Base-by-base conservation (phyloP, 257 asterid genomes). In the Rauvolfia tetraphylla region DNA sequence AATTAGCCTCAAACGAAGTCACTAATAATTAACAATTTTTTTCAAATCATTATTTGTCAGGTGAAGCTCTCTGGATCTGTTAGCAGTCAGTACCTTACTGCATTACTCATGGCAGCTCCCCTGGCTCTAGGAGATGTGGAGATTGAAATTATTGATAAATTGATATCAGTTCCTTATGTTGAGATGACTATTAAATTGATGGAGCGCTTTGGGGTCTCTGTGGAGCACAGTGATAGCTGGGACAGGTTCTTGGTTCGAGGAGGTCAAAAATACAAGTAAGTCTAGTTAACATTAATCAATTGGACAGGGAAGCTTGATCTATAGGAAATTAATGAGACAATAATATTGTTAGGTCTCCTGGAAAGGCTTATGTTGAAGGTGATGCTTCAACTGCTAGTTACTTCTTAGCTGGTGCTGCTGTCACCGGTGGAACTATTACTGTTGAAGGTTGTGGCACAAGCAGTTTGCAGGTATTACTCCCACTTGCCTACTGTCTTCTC, bases 301-400 rank as follows among this genome's bases (percentile, higher is more conserved):
- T 39, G 58, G 77, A 78, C 80, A 75, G 46, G 68, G 54, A 63
- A 70, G 44, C 56, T 84, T 63, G 29, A 67, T 73, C 46, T 27
- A 6, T 25, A 4, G 33, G 36, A 79, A 76, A 41, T 72, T 58
- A 79, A 34, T 82, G 69, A 10, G 18, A 75, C 48, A 15, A 59
- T 25, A 1, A 49, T 77, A 58, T 70, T 61, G 68, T 62, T 73
- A 95, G 99, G 84, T 95, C 99, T 71, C 99, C 98, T 33, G 99
- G 98, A 75, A 95, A 93, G 58, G 93, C 97, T 71, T 93, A 83
- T 58, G 99, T 95, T 15, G 99, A 95, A 90, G 99, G 98, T 72
- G 99, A 95, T 81, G 99, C 99, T 77, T 95, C 98, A n/a, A 95
- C 98, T 73, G 98, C 99, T 76, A 95, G 99, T 82, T 95, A 95